Conservation (phyloP, 345 rosid species). For the Erysimum cheiranthoides region DNA sequence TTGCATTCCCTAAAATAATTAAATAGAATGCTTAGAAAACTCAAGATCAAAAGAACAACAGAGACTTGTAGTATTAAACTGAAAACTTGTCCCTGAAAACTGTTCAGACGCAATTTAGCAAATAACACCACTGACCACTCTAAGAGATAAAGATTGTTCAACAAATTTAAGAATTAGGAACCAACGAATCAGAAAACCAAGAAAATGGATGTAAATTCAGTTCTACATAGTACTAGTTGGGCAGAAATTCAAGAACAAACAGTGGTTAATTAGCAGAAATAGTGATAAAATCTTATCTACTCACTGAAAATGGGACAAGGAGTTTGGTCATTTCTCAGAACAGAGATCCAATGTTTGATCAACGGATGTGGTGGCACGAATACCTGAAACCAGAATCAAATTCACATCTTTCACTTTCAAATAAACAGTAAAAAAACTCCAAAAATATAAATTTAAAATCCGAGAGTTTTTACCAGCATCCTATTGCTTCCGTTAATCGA, state of each 20-base stretch:
- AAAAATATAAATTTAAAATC: not conserved
- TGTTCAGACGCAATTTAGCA: not conserved
- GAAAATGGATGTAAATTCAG: not conserved
- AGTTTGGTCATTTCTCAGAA: slow-evolving; percentile 83
- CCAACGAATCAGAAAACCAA: not conserved
- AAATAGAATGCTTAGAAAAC: not conserved
- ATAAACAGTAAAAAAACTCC: not conserved
- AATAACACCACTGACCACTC: not conserved
- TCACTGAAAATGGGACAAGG: slow-evolving; percentile 84
- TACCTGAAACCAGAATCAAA: slow-evolving; percentile 52
- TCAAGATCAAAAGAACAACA: not conserved
- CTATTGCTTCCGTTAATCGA: slow-evolving; percentile 62
- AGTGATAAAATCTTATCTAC: slow-evolving; percentile 32
- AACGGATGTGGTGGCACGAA: slow-evolving; percentile 93
- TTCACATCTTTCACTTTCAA: not conserved
- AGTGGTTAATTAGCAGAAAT: not conserved
- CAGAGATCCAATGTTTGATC: slow-evolving; percentile 95
- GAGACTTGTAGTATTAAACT: not conserved
- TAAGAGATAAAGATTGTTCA: slow-evolving; percentile 10
- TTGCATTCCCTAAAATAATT: slow-evolving; percentile 64
- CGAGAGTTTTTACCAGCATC: slow-evolving; percentile 58
- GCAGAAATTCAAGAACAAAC: not conserved
- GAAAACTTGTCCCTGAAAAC: not conserved
- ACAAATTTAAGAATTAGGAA: not conserved
- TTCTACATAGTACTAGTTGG: no score